Percentiles rank a stretch among this genome's conserved stretches.
Evolutionary conservation across 2,329 filamentous ascomycete genomes (phyloP).

Genomic region (Fusarium verticillioides): DNA sequence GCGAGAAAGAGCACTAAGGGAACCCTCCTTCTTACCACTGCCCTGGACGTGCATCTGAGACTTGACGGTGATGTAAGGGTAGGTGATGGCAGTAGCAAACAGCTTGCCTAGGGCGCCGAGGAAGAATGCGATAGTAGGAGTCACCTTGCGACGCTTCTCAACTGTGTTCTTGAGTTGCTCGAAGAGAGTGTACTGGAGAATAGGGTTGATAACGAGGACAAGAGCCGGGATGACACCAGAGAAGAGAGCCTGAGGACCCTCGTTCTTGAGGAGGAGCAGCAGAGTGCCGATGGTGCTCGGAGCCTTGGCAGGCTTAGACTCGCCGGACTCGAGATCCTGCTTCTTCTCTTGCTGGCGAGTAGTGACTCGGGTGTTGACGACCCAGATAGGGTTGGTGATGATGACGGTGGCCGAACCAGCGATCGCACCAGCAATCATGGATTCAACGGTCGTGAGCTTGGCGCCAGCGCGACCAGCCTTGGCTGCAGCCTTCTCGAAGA

Average conservation of each 20-base stretch:
- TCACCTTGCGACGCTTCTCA: constrained; percentile 79
- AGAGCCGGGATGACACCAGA: constrained; percentile 92
- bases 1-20: constrained; percentile 79
- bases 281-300: constrained; percentile 85
- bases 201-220: constrained; percentile 96
- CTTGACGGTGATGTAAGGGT: constrained; percentile 99
- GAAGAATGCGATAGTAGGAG: constrained; percentile 87
- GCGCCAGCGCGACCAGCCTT: constrained; percentile 77
- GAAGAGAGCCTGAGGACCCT: constrained; percentile 88
- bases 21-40: constrained; percentile 80
- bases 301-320: constrained; percentile 56
- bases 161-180: constrained; percentile 96
- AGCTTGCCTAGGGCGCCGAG: constrained; percentile 94
- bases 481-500: constrained; percentile 82
- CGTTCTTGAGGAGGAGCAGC: constrained; percentile 80
- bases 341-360: constrained; percentile 74
- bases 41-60: constrained; percentile 94
- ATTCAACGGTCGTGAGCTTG: constrained; percentile 90
- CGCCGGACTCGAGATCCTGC: constrained; percentile 56
- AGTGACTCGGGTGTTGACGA: constrained; percentile 98
- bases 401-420: constrained; percentile 95
- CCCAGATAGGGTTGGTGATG: constrained; percentile 99
- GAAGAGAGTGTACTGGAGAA: constrained; percentile 98
- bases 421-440: constrained; percentile 93
- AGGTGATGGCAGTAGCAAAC: constrained; percentile 91